A percentile compares a stretch with the other conserved stretches of the same genome.
Evolutionary conservation across 2,329 filamentous ascomycete genomes (phyloP).

Genomic region (Colletotrichum scovillei): DNA sequence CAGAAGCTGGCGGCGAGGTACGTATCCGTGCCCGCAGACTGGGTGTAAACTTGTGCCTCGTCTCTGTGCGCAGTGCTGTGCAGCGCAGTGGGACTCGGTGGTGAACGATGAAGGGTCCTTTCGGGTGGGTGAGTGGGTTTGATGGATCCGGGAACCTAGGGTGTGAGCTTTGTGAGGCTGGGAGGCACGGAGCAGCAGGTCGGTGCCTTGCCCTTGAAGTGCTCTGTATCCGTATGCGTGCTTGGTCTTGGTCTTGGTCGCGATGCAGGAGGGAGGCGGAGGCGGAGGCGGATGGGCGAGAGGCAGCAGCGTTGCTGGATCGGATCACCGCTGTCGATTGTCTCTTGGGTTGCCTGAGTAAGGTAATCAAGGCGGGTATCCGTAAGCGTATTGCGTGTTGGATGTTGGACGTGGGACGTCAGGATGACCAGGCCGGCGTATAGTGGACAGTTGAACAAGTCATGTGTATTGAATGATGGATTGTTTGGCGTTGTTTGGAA

Average conservation of each 20-base stretch:
- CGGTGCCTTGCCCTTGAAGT: not conserved
- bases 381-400: not conserved
- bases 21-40: not conserved
- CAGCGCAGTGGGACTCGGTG: not conserved
- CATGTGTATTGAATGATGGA: too few species aligned
- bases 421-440: not conserved
- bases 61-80: not conserved
- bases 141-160: not conserved
- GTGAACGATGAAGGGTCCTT: constrained; percentile 1
- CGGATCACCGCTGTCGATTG: not conserved
- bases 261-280: not conserved
- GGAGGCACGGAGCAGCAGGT: constrained; percentile 1
- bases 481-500: not conserved
- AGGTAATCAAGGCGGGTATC: not conserved
- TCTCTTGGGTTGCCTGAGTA: not conserved
- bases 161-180: not conserved
- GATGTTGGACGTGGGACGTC: not conserved
- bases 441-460: too few species aligned
- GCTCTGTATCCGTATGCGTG: not conserved
- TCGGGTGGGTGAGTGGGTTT: constrained; percentile 2
- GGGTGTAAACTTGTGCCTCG: not conserved
- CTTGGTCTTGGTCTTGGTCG: not conserved
- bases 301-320: constrained; percentile 19
- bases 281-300: not conserved
- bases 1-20: not conserved